Evolutionary conservation across 352 stramenopile genomes (phyloP), one percentile per base, ranked within the genome.

Genomic region (Phytophthora pseudosyringae): DNA sequence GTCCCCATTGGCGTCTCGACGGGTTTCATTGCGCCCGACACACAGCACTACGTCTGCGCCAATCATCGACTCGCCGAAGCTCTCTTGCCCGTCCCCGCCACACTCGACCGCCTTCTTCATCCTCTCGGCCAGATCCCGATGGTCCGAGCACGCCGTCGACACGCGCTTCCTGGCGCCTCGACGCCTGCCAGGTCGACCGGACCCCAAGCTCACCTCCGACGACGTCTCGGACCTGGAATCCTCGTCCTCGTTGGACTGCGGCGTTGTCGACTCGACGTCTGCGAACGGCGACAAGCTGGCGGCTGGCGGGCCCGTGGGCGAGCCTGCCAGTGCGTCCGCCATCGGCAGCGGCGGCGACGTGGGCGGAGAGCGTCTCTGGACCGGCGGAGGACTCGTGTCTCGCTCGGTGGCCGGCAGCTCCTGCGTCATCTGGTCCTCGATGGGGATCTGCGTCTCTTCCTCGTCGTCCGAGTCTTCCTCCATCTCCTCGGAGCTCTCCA

Each of bases 151-250:
- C 12, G 75, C 63, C 16, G 67, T 73, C 0, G 70, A 59, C 16
- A 83, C 71, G 18, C 80, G 60, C 43, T 86, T 88, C 39, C 71
- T 68, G 44, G 55, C 12, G 29, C 59, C 49, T 44, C 51, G 59
- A 11, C 59, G 53, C 48, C 64, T 62, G 0, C 36, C 63, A 15
- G 77, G 50, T 41, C 71, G 63, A 32, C 68, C 67, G 16, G 78
- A 73, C 28, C 54, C 56, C n/a, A 56, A 39, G 59, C 61, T 84
- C 13, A 85, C 67, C 52, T 92, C 83, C 25, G 81, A 84, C 3
- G 81, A 91, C 28, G 83, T 90, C 69, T 94, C 85, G 0, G 85
- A 94, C 5, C 86, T 75, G 16, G 88, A 90, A 59, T 94, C 86
- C 35, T 94, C 86, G 51, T 94, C 83, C 28, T 94, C 86, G 28